Percentiles rank a stretch among this genome's conserved stretches.
These are phyloP conservation scores for Musa itinerans DNA, from an alignment of 176 grass and related monocot genomes.

Conservation along the genomic window DNA sequence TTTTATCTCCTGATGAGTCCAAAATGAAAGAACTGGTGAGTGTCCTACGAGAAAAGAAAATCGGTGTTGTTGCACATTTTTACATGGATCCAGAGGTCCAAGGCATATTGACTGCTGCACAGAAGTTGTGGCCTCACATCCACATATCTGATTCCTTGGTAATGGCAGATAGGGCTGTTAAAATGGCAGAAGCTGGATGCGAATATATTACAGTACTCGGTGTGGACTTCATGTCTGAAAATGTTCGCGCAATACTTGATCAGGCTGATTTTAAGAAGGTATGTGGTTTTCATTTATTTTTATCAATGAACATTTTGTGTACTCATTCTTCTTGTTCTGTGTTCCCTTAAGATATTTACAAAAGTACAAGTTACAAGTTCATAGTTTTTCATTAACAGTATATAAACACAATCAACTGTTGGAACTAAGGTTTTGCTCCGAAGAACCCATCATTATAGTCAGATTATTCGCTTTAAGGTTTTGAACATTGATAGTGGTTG, in stretches of 20 bases:
- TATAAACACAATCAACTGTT: not conserved
- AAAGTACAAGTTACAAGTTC: not conserved
- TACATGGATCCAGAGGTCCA: slow-evolving; percentile 99
- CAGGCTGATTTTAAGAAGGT: slow-evolving; percentile 87
- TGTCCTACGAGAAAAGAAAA: slow-evolving; percentile 52
- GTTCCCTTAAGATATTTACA: not conserved
- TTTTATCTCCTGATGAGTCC: slow-evolving; percentile 67
- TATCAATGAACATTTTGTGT: not conserved
- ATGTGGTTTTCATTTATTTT: slow-evolving; percentile 15
- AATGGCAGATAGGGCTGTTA: slow-evolving; percentile 93
- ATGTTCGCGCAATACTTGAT: slow-evolving; percentile 95
- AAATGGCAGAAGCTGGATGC: slow-evolving; percentile 95
- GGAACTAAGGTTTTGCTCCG: not conserved
- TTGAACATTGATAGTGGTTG: not conserved
- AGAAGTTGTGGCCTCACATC: slow-evolving; percentile 89
- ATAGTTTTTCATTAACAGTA: not conserved
- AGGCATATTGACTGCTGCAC: slow-evolving; percentile 84
- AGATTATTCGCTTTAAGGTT: not conserved
- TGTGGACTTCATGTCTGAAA: slow-evolving; percentile 99
- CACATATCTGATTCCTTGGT: slow-evolving; percentile 93
- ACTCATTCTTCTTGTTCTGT: not conserved
- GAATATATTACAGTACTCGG: slow-evolving; percentile 83
- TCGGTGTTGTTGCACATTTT: slow-evolving; percentile 91
- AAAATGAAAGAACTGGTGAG: slow-evolving; percentile 63
- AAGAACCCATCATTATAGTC: not conserved